Evolutionary conservation across 2,329 filamentous ascomycete species (phyloP).

Genomic region (Penicillium rolfsii): DNA sequence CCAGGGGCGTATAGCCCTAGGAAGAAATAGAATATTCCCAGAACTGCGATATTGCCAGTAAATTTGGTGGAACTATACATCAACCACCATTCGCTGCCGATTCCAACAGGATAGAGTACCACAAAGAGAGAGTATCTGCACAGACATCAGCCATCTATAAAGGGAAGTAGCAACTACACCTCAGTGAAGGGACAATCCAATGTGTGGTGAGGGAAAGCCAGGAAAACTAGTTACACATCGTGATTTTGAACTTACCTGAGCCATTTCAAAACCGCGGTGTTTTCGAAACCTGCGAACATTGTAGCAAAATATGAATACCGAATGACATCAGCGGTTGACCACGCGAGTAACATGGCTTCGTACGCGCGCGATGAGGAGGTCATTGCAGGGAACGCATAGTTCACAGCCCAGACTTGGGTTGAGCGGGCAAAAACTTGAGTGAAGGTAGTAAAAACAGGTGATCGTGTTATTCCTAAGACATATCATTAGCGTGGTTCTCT

Average conservation of each 20-base stretch:
- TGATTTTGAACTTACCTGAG: constrained; percentile 23
- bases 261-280: constrained; percentile 28
- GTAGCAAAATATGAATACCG: constrained; percentile 34
- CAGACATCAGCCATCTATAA: background rate
- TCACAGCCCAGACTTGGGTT: constrained; percentile 39
- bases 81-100: constrained; percentile 36
- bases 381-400: constrained; percentile 29
- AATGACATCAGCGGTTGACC: constrained; percentile 33
- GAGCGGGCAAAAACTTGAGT: constrained; percentile 37
- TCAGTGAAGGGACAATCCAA: background rate
- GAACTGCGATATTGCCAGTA: constrained; percentile 15
- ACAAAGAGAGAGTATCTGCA: constrained; percentile 36
- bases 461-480: constrained; percentile 31
- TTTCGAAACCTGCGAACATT: constrained; percentile 21
- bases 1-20: constrained; percentile 35
- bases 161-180: background rate
- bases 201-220: background rate
- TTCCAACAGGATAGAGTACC: constrained; percentile 34
- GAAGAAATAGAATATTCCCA: constrained; percentile 32
- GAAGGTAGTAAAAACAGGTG: constrained; percentile 36
- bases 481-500: constrained; percentile 2
- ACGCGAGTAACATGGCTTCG: constrained; percentile 33
- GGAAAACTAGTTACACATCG: background rate
- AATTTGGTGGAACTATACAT: constrained; percentile 30
- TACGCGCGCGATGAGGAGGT: constrained; percentile 28